Evolutionary conservation across 768 basidiomycete genomes (phyloP), one percentile per base, ranked within the genome.

Genomic region (Russula vinacea): DNA sequence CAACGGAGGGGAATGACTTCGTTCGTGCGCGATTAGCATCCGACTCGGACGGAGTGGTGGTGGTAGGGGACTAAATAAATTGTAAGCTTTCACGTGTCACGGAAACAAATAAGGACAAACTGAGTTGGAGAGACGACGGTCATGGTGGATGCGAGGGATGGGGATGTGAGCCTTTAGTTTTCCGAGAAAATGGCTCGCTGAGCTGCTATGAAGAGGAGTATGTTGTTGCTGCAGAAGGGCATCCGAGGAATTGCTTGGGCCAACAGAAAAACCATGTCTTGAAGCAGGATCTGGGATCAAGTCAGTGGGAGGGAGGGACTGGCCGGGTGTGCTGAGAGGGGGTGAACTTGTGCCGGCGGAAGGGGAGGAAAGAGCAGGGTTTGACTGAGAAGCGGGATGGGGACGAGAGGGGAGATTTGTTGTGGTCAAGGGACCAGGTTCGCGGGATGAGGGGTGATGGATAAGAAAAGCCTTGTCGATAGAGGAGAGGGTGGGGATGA

Each of bases 311-410:
- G 78, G 82, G 19, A 72, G 76, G 35, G 76, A 75, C 67, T 83
- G 77, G 55, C 79, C 82, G 14, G 88, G 86, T 13, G 88, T 87
- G 70, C 79, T 81, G 32, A 87, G 87, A 5, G 88, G 87, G 62
- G 89, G 84, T 2, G 89, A 90, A 70, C 82, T 83, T 53, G 84
- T 81, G 70, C 81, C 85, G 58, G 86, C 85, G 58, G 86, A 88
- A 22, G 89, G 86, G 3, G 89, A 89, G 17, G 86, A 88, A 55
- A 84, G 80, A 45, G 84, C 78, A 58, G 83, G 86, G 71, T 83
- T 81, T 60, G 80, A 76, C 71, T 76, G 73, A 60, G 76, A 70
- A 71, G 72, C 66, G 66, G 74, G 65, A 73, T 73, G 71, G 45
- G 68, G 65, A 59, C 65, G 69, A 52, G 65, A 49, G 39, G 69